These are phyloP conservation scores for Cinnamomum micranthum DNA, from an alignment of 164 flowering plant genomes.

Conservation along the genomic window DNA sequence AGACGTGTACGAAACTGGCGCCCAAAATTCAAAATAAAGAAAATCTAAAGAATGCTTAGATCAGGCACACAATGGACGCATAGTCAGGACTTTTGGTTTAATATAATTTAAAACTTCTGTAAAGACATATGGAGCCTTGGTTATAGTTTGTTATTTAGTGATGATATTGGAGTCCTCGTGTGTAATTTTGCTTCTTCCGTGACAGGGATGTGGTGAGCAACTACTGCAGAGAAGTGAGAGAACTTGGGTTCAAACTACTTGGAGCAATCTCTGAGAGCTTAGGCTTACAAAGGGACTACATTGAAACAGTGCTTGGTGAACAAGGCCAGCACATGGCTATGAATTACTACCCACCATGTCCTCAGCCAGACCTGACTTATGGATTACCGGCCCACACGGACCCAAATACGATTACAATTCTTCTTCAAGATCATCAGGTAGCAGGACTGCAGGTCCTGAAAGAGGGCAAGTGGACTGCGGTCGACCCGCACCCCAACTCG, in stretches of 20 bases:
- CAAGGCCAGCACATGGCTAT: constrained; percentile 70
- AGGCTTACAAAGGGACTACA: constrained; percentile 40
- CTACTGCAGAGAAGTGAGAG: constrained; percentile 39
- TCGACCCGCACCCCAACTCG: constrained; percentile 52
- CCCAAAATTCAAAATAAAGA: background rate
- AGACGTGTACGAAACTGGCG: too few relatives aligned
- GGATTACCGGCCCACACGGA: constrained; percentile 66
- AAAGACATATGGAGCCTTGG: background rate
- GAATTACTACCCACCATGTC: constrained; percentile 72
- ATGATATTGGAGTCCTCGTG: background rate
- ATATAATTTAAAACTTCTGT: too few relatives aligned
- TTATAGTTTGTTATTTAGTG: background rate
- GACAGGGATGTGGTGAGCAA: constrained; percentile 39
- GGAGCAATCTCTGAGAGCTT: constrained; percentile 67
- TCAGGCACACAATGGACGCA: background rate
- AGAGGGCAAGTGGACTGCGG: constrained; percentile 48
- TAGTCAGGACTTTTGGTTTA: too few relatives aligned
- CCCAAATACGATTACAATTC: constrained; percentile 51
- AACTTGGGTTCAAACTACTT: constrained; percentile 30
- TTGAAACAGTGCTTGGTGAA: constrained; percentile 27
- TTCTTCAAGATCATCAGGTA: constrained; percentile 57
- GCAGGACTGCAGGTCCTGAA: constrained; percentile 55
- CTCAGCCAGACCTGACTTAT: constrained; percentile 64
- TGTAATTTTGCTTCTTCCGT: background rate
- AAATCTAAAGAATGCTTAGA: background rate